phyloP scores from a whole-genome alignment of 73 alveolate species.

The Paramecium tetraurelia region DNA sequence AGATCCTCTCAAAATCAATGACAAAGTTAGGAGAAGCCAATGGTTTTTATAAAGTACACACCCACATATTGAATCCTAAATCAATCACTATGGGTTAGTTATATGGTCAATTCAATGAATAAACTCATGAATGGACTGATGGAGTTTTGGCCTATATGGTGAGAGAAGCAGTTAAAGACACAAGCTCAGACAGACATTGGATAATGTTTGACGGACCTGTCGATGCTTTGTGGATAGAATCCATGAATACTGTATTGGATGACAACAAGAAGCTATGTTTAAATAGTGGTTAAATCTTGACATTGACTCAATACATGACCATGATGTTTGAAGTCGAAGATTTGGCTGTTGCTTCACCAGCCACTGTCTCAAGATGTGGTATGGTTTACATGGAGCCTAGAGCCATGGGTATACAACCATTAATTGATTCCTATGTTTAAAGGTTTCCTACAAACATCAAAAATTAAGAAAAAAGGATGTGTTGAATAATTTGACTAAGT shows the following conservation, averaged over 20 bases:
- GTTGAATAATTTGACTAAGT: conserved; percentile 67
- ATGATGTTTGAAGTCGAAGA: conserved; percentile 99
- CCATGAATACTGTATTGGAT: conserved; percentile 99
- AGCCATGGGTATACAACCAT: conserved; percentile 88
- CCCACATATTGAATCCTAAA: conserved; percentile 94
- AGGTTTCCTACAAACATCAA: conserved; percentile 83
- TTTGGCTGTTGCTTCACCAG: conserved; percentile 99
- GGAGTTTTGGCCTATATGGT: conserved; percentile 83
- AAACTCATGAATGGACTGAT: conserved; percentile 98
- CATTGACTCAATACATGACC: conserved; percentile 96
- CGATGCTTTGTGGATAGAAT: conserved; percentile 99
- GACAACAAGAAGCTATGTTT: conserved; percentile 98
- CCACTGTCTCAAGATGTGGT: conserved; percentile 99
- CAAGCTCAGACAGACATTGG: conserved; percentile 92
- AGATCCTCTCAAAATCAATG: conserved; percentile 92
- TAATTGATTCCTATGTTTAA: conserved; percentile 88
- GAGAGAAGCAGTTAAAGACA: conserved; percentile 66
- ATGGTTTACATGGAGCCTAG: conserved; percentile 99
- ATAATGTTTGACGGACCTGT: conserved; percentile 98
- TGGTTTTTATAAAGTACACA: conserved; percentile 77
- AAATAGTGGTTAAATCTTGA: conserved; percentile 93
- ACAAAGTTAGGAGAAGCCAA: conserved; percentile 73
- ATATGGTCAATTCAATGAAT: conserved; percentile 73
- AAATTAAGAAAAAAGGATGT: conserved; percentile 74
- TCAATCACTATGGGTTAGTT: conserved; percentile 98